phyloP scores from a whole-genome alignment of 352 stramenopile genomes.

The Globisporangium spinosum region DNA sequence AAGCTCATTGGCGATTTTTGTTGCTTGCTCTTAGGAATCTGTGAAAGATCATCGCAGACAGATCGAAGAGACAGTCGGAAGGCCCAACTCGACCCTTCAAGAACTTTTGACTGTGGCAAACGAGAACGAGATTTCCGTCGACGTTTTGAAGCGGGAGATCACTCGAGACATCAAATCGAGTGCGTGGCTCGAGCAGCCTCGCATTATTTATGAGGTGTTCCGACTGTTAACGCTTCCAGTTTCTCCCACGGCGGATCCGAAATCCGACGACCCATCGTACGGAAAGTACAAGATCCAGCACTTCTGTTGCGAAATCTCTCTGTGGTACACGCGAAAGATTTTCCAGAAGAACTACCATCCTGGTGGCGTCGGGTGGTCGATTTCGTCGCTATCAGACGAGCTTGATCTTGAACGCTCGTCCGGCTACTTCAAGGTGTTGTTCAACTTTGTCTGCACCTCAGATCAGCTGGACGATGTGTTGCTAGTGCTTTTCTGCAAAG shows the following conservation, averaged over 20 bases:
- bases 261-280: conserved; percentile 62
- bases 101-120: conserved; percentile 67
- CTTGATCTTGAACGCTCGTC: conserved; percentile 49
- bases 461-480: conserved; percentile 72
- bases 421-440: conserved; percentile 79
- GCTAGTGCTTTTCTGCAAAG: conserved; percentile 84
- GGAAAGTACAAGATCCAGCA: conserved; percentile 80
- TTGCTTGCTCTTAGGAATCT: conserved; percentile 47
- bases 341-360: conserved; percentile 58
- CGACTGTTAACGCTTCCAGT: conserved; percentile 53
- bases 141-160: conserved; percentile 77
- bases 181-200: conserved; percentile 68
- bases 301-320: conserved; percentile 78
- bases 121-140: conserved; percentile 61
- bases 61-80: conserved; percentile 76
- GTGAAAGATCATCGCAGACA: conserved; percentile 81
- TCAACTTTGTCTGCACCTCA: conserved; percentile 74
- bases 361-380: conserved; percentile 32
- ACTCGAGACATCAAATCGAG: conserved; percentile 67
- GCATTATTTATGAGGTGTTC: conserved; percentile 84
- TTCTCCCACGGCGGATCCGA: conserved; percentile 23
- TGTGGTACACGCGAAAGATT: conserved; percentile 75
- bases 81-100: conserved; percentile 49
- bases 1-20: background rate
- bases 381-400: conserved; percentile 30